Percentiles rank a stretch among this genome's conserved stretches.
These are phyloP conservation scores for Sindora glabra DNA, from an alignment of 306 rosid genomes.

Conservation along the genomic window DNA sequence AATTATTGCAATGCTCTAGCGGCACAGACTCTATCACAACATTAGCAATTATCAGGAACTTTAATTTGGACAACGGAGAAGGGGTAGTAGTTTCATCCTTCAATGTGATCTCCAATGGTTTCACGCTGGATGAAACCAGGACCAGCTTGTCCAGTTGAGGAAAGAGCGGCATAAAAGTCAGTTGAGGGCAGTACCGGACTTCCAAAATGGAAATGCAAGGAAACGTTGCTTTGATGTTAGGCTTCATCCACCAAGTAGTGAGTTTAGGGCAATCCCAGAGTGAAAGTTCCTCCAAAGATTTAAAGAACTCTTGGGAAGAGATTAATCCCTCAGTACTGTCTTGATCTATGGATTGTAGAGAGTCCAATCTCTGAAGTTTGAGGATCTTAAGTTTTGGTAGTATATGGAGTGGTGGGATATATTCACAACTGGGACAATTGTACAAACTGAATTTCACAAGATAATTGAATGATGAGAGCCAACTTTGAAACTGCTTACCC, in stretches of 20 bases:
- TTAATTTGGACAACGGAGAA: conserved; percentile 8
- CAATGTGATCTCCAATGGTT: background rate
- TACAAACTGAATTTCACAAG: background rate
- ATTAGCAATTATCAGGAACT: background rate
- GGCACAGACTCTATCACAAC: background rate
- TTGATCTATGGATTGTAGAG: background rate
- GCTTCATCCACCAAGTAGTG: background rate
- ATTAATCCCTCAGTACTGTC: background rate
- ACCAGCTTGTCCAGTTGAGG: background rate
- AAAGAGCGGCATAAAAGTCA: conserved; percentile 13
- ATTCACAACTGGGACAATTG: background rate
- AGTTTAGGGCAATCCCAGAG: background rate
- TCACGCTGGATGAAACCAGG: background rate
- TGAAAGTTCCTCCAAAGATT: background rate
- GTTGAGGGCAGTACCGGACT: background rate
- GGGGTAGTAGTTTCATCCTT: background rate
- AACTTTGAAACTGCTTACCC: background rate
- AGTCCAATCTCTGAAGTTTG: background rate
- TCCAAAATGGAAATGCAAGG: background rate
- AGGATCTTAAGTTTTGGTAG: background rate
- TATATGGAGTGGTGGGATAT: background rate
- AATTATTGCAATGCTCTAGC: background rate
- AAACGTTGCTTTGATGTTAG: background rate
- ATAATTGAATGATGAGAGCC: background rate
- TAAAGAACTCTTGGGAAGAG: background rate